Conservation (phyloP, 2,329 filamentous ascomycete genomes). For the Monilinia laxa region DNA sequence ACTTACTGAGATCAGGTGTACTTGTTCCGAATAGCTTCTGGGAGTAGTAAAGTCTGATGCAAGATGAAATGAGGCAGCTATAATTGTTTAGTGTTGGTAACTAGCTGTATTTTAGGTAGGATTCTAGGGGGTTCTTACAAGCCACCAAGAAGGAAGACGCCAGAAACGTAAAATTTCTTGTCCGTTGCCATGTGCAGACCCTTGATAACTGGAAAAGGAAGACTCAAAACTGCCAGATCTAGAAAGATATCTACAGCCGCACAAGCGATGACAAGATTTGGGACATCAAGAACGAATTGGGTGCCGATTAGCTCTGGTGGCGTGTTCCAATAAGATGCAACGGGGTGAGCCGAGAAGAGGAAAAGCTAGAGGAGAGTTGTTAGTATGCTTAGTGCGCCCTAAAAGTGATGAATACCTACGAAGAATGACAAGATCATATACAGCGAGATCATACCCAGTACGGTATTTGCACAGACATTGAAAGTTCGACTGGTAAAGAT, state of each 20-base stretch:
- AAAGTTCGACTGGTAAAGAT: background rate
- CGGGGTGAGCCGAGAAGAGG: too few relatives aligned
- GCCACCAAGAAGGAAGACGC: background rate
- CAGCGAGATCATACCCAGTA: too few relatives aligned
- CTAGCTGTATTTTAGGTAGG: accelerated
- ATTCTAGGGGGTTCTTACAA: background rate
- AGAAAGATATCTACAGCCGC: background rate
- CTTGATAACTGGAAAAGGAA: background rate
- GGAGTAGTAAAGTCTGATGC: constrained; percentile 11
- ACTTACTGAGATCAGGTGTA: constrained; percentile 17
- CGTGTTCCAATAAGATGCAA: too few relatives aligned
- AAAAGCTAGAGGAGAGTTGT: too few relatives aligned
- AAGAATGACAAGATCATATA: too few relatives aligned
- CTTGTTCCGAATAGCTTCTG: constrained; percentile 18
- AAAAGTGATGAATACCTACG: too few relatives aligned
- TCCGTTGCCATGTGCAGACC: background rate
- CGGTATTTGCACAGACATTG: too few relatives aligned
- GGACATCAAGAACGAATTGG: too few relatives aligned
- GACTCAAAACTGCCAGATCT: background rate
- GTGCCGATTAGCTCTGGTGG: too few relatives aligned
- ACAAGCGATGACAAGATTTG: background rate
- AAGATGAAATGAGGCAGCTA: constrained; percentile 21
- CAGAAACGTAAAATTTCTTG: background rate
- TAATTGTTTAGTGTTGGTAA: background rate
- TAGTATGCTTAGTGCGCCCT: too few relatives aligned